Conservation (phyloP, 345 rosid species). For the Eucalyptus pauciflora region DNA sequence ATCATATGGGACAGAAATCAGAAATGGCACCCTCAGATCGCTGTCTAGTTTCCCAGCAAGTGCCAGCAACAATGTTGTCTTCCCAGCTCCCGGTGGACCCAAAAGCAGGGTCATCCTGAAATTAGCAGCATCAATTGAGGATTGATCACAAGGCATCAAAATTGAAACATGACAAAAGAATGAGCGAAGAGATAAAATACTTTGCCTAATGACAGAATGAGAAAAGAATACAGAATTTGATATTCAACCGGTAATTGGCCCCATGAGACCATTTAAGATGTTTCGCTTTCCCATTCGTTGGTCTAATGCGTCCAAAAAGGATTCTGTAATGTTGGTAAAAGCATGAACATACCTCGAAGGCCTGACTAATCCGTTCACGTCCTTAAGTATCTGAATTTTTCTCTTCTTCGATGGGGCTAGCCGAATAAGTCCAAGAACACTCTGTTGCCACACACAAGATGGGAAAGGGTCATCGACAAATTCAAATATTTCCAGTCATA, state of each 20-base stretch:
- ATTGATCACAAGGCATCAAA: neutral
- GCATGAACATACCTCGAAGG: neutral
- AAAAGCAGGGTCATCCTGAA: constrained; percentile 2
- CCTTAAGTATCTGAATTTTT: neutral
- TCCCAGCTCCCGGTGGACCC: constrained; percentile 1
- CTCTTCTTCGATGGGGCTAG: constrained; percentile 3
- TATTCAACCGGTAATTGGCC: neutral
- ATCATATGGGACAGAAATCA: neutral
- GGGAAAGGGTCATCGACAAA: neutral
- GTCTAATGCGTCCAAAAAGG: neutral
- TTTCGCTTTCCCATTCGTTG: neutral
- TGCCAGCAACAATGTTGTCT: neutral
- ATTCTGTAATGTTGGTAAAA: neutral
- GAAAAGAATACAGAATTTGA: neutral
- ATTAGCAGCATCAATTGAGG: neutral
- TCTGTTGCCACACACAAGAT: neutral
- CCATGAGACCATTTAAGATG: neutral
- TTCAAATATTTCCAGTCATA: neutral
- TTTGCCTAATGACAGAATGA: neutral
- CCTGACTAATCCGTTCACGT: neutral
- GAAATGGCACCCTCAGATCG: neutral
- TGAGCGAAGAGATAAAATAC: neutral
- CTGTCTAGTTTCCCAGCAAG: neutral
- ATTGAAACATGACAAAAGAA: neutral
- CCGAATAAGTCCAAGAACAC: neutral